These are phyloP conservation scores for Arthroderma uncinatum DNA, from an alignment of 2,329 filamentous ascomycete genomes.

Conservation along the genomic window DNA sequence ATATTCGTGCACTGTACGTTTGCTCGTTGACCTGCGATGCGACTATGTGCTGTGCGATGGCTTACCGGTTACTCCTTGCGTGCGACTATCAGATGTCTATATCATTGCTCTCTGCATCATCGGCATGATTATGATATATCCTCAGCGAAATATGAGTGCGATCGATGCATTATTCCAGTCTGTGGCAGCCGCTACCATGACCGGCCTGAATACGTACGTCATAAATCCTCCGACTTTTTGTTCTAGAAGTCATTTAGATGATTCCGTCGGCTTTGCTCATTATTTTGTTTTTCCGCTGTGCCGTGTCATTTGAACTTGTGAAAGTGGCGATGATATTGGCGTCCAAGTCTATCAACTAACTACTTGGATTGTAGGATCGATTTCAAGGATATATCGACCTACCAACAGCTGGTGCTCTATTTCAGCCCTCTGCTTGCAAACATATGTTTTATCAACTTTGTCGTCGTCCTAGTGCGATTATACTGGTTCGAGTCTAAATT, in stretches of 20 bases:
- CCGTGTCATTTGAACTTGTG: background rate
- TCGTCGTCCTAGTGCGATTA: slow-evolving; percentile 40
- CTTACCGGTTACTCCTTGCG: slow-evolving; percentile 5
- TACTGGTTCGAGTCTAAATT: slow-evolving; percentile 41
- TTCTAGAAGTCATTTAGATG: background rate
- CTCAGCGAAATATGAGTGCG: slow-evolving; percentile 32
- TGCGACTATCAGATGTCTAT: slow-evolving; percentile 28
- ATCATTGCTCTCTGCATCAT: slow-evolving; percentile 30
- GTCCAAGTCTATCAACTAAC: too few species aligned
- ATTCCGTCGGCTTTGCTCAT: too few species aligned
- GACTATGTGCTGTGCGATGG: background rate
- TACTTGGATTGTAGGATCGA: slow-evolving; percentile 41
- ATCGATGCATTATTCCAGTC: slow-evolving; percentile 44
- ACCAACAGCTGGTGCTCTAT: slow-evolving; percentile 45
- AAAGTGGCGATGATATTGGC: background rate
- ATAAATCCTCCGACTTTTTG: background rate
- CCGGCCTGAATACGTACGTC: slow-evolving; percentile 41
- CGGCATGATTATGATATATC: slow-evolving; percentile 29
- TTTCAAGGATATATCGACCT: slow-evolving; percentile 39
- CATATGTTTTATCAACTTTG: slow-evolving; percentile 40
- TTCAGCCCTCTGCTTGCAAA: slow-evolving; percentile 41
- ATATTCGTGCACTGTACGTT: background rate
- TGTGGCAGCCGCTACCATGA: slow-evolving; percentile 40
- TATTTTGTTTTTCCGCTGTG: background rate
- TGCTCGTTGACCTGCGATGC: background rate